Percentiles rank a stretch among this genome's conserved stretches.
phyloP scores from a whole-genome alignment of 129 eudicot genomes.

The Centrapalus pauciflorus region DNA sequence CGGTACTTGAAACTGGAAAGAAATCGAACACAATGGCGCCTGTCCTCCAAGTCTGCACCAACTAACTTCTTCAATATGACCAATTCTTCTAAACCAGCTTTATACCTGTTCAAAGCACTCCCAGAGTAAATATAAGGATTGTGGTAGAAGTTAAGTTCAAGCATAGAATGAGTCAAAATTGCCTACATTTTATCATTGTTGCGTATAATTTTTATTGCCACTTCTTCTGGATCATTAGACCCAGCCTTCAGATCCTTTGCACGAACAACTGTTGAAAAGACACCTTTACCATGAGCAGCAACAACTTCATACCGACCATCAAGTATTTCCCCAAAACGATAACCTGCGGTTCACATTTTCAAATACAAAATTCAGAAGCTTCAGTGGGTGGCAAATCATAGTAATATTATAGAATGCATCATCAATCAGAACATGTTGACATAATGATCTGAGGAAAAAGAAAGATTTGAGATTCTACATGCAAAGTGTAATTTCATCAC shows the following conservation, averaged over 20 bases:
- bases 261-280: slow-evolving; percentile 93
- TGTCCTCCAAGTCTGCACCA: slow-evolving; percentile 84
- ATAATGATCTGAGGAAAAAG: not conserved
- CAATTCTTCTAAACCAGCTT: slow-evolving; percentile 91
- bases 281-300: slow-evolving; percentile 99
- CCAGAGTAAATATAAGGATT: not conserved
- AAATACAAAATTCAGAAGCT: not conserved
- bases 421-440: not conserved
- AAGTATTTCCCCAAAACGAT: slow-evolving; percentile 85
- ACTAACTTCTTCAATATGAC: slow-evolving; percentile 87
- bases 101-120: slow-evolving; percentile 45
- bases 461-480: not conserved
- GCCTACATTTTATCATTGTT: slow-evolving; percentile 90
- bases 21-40: slow-evolving; percentile 91
- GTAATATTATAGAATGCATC: no score
- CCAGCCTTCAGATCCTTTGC: slow-evolving; percentile 97
- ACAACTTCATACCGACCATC: slow-evolving; percentile 92
- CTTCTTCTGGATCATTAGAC: slow-evolving; percentile 85
- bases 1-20: slow-evolving; percentile 89
- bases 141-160: not conserved
- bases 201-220: slow-evolving; percentile 92
- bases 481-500: not conserved
- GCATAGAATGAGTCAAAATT: not conserved
- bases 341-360: slow-evolving; percentile 43
- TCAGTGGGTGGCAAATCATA: not conserved